Conservation (phyloP, 192 early-diverging fungal genomes). For the Geosiphon pyriformis region DNA sequence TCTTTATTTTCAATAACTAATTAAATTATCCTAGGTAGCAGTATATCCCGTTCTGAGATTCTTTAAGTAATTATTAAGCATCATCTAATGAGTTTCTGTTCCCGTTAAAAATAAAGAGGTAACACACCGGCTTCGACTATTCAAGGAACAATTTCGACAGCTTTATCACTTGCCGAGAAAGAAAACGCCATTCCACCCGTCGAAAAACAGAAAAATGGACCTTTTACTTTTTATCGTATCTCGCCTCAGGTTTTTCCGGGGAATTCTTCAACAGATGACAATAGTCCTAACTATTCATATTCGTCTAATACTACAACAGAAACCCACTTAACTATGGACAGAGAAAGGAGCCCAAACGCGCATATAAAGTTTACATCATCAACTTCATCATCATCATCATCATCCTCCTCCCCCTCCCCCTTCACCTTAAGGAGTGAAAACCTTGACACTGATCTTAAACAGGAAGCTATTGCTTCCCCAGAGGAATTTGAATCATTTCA, state of each 20-base stretch:
- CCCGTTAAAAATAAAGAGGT: conserved; percentile 32
- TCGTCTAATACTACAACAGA: background rate
- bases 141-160: conserved; percentile 46
- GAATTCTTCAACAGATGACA: background rate
- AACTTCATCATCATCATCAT: too few relatives aligned
- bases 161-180: conserved; percentile 31
- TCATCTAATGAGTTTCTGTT: too few relatives aligned
- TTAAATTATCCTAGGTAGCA: background rate
- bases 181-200: conserved; percentile 36
- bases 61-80: too few relatives aligned
- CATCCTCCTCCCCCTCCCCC: too few relatives aligned
- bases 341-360: background rate
- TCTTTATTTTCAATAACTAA: conserved; percentile 5
- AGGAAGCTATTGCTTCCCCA: too few relatives aligned
- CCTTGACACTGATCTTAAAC: background rate
- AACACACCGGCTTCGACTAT: conserved; percentile 44
- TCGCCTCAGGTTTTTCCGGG: conserved; percentile 26
- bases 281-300: background rate
- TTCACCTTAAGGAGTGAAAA: background rate
- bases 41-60: conserved; percentile 9
- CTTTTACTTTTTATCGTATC: conserved; percentile 36
- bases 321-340: background rate
- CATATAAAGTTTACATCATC: too few relatives aligned
- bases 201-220: conserved; percentile 30
- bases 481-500: too few relatives aligned